A percentile compares a stretch with the other conserved stretches of the same genome.
Conservation (phyloP, 2,329 filamentous ascomycete species). For the Zarea fungicola region DNA sequence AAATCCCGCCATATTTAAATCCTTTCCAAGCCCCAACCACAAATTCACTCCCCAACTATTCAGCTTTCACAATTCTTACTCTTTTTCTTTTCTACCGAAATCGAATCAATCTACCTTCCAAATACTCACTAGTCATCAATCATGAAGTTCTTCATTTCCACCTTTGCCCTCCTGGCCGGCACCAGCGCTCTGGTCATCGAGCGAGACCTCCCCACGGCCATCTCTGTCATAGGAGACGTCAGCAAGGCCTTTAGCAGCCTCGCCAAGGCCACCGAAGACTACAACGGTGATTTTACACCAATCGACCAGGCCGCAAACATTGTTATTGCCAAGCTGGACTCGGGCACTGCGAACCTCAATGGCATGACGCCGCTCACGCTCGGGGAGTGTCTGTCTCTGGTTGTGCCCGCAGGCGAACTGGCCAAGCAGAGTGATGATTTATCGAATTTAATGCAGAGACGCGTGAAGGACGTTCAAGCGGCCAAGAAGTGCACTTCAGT, state of each 20-base stretch:
- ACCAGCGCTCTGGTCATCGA: slow-evolving; percentile 13
- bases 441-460: slow-evolving; percentile 5
- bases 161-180: slow-evolving; percentile 10
- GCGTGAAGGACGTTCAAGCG: slow-evolving; percentile 4
- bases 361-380: slow-evolving; percentile 14
- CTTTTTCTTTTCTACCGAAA: neutral
- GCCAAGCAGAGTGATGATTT: slow-evolving; percentile 11
- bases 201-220: slow-evolving; percentile 14
- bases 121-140: neutral
- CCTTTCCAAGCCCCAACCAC: too few relatives aligned
- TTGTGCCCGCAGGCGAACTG: slow-evolving; percentile 12
- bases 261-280: slow-evolving; percentile 6
- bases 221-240: slow-evolving; percentile 14
- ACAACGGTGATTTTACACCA: slow-evolving; percentile 11
- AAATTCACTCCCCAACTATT: neutral
- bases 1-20: too few relatives aligned
- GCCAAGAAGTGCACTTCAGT: slow-evolving; percentile 11
- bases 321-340: slow-evolving; percentile 12
- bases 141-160: slow-evolving; percentile 14
- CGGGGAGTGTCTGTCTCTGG: slow-evolving; percentile 12
- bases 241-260: slow-evolving; percentile 12
- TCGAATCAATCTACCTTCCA: neutral
- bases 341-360: slow-evolving; percentile 9
- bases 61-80: neutral
- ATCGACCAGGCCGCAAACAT: slow-evolving; percentile 6